These are phyloP conservation scores for Hypoxylon sp. DNA, from an alignment of 2,329 filamentous ascomycete species.

Conservation along the genomic window DNA sequence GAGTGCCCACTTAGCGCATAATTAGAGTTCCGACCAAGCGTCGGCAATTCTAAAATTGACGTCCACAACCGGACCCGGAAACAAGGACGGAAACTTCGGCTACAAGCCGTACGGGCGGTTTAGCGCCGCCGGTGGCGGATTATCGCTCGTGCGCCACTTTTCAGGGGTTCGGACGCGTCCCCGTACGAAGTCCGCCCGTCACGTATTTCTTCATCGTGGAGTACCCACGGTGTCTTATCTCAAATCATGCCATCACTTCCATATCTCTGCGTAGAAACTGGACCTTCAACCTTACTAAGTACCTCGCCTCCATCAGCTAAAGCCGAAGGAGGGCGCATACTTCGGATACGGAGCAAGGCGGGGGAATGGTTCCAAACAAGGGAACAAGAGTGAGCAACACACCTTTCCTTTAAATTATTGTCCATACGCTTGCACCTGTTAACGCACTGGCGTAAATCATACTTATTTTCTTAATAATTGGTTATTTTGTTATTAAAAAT, in stretches of 20 bases:
- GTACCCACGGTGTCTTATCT: background rate
- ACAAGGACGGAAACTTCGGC: slow-evolving; percentile 6
- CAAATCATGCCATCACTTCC: background rate
- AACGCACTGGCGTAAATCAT: too few species aligned
- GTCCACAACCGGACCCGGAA: background rate
- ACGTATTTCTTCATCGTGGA: background rate
- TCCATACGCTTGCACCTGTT: too few species aligned
- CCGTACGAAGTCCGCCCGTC: background rate
- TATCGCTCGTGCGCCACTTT: slow-evolving; percentile 8
- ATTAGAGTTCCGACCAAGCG: background rate
- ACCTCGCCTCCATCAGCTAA: background rate
- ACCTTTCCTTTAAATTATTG: too few species aligned
- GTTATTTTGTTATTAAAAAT: too few species aligned
- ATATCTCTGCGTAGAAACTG: background rate
- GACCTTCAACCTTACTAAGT: background rate
- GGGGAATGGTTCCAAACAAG: slow-evolving; percentile 2
- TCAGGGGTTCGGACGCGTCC: slow-evolving; percentile 5
- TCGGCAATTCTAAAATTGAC: background rate
- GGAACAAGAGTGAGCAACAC: too few species aligned
- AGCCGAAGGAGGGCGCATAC: background rate
- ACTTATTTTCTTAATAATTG: too few species aligned
- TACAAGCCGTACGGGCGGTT: background rate
- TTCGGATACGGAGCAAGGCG: slow-evolving; percentile 7
- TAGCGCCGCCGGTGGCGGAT: slow-evolving; percentile 6
- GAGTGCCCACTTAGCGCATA: background rate